These are phyloP conservation scores for Syzygium oleosum DNA, from an alignment of 345 rosid species.

Conservation along the genomic window DNA sequence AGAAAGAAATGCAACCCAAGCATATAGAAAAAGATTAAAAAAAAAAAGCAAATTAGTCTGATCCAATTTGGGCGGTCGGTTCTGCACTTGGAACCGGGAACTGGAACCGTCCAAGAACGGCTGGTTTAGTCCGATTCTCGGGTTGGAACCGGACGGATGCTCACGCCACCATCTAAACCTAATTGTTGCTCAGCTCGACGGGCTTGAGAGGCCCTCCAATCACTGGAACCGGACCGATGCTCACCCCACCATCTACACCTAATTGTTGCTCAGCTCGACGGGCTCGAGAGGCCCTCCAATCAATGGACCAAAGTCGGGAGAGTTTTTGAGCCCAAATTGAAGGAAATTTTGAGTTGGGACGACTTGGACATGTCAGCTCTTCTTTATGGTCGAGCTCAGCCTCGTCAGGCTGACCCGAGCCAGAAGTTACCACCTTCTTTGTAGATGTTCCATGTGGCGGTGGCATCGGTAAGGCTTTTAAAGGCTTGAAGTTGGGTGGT, in stretches of 20 bases:
- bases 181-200: background rate
- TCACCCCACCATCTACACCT: background rate
- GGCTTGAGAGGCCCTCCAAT: background rate
- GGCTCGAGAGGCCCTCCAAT: background rate
- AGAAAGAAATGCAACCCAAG: background rate
- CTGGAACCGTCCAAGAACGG: fast-evolving
- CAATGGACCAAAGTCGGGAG: background rate
- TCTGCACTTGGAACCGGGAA: background rate
- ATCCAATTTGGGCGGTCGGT: fast-evolving
- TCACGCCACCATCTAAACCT: no score
- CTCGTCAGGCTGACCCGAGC: background rate
- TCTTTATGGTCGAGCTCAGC: background rate
- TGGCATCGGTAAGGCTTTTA: background rate
- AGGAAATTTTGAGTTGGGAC: background rate
- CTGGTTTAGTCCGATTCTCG: fast-evolving
- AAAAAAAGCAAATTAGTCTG: fast-evolving
- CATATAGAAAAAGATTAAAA: background rate
- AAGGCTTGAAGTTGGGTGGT: background rate
- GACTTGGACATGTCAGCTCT: background rate
- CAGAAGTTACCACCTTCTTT: background rate
- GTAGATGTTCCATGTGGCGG: background rate
- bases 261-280: background rate
- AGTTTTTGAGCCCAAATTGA: background rate
- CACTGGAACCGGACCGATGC: background rate
- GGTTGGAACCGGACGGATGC: background rate